phyloP scores from a whole-genome alignment of 2,329 filamentous ascomycete species.

The Thielaviopsis musarum region DNA sequence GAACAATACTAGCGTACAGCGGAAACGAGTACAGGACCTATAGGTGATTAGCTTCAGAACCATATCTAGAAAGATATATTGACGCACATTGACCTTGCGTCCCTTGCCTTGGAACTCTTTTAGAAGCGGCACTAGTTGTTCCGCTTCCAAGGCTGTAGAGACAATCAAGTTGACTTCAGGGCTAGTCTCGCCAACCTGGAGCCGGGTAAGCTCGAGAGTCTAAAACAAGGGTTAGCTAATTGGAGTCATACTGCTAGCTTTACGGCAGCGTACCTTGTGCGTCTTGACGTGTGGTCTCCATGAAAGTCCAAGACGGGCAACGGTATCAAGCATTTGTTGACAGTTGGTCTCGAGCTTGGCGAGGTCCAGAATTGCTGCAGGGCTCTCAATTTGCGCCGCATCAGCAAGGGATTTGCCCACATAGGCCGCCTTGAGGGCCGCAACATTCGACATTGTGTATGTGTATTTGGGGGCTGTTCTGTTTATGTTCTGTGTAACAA shows the following conservation, averaged over 20 bases:
- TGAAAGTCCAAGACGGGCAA: constrained; percentile 38
- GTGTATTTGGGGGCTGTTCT: neutral
- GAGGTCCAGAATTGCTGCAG: constrained; percentile 51
- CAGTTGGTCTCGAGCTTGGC: constrained; percentile 53
- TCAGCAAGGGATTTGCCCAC: constrained; percentile 38
- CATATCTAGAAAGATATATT: neutral
- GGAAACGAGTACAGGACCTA: constrained; percentile 59
- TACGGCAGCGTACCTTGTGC: constrained; percentile 43
- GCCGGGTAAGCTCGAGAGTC: constrained; percentile 47
- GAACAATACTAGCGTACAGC: constrained; percentile 40
- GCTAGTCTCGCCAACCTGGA: constrained; percentile 47
- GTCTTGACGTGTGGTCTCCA: constrained; percentile 73
- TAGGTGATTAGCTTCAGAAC: neutral
- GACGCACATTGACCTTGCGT: constrained; percentile 39
- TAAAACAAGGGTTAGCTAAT: constrained; percentile 19
- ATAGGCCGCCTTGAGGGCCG: constrained; percentile 20
- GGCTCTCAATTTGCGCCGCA: constrained; percentile 38
- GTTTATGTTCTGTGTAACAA: neutral
- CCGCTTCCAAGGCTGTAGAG: constrained; percentile 59
- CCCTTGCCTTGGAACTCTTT: constrained; percentile 36
- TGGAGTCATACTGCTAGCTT: neutral
- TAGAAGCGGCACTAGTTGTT: constrained; percentile 45
- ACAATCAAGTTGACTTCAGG: constrained; percentile 44
- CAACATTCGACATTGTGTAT: neutral
- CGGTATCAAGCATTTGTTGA: constrained; percentile 50